phyloP scores from a whole-genome alignment of 2,329 filamentous ascomycete species.

The Elsinoe australis region DNA sequence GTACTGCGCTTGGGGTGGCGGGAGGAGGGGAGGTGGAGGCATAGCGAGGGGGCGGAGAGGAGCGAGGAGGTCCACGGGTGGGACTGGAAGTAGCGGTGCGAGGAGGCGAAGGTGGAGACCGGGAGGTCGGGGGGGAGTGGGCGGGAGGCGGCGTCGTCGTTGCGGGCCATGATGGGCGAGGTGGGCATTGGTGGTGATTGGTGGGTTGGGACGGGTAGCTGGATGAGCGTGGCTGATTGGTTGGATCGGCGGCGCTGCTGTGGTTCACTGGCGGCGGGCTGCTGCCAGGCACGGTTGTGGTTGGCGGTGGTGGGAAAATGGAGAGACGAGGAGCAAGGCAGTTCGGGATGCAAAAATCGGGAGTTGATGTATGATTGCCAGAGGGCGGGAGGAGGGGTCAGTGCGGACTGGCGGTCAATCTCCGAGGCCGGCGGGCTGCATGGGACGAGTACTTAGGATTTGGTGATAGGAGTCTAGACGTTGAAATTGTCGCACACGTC shows the following conservation, averaged over 20 bases:
- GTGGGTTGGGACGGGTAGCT: background rate
- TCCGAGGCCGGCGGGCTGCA: conserved; percentile 9
- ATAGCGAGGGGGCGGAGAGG: conserved; percentile 31
- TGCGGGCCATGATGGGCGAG: background rate
- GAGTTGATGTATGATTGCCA: conserved; percentile 8
- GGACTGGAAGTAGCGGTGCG: conserved; percentile 23
- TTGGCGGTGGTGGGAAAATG: background rate
- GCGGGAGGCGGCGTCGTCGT: background rate
- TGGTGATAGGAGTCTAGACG: conserved; percentile 2
- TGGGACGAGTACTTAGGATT: background rate
- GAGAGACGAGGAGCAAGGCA: conserved; percentile 8
- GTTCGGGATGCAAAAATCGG: conserved; percentile 13
- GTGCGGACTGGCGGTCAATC: conserved; percentile 6
- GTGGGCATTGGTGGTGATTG: conserved; percentile 3
- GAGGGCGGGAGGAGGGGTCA: background rate
- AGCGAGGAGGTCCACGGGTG: conserved; percentile 30
- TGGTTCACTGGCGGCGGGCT: background rate
- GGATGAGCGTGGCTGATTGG: background rate
- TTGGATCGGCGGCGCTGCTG: background rate
- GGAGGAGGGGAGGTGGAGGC: conserved; percentile 32
- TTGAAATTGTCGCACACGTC: background rate
- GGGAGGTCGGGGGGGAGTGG: background rate
- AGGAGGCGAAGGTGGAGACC: conserved; percentile 1
- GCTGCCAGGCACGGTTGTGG: background rate
- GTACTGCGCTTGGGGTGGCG: conserved; percentile 33